Base-by-base conservation (phyloP, 202 grass and related monocot species). In the Setaria viridis region DNA sequence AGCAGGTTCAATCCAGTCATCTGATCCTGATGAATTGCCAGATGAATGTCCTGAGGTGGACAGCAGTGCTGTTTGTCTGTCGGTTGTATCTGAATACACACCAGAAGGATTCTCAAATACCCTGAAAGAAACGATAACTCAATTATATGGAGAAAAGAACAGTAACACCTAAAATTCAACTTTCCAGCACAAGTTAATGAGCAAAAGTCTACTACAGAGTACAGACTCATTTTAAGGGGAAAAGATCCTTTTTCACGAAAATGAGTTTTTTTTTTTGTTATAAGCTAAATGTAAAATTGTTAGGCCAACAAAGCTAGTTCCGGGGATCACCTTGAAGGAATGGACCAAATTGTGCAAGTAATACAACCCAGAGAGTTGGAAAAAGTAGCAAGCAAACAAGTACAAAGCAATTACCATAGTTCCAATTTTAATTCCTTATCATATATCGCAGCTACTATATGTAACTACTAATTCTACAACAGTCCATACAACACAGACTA, bases 1-100 rank as follows among this genome's bases (percentile, higher is more conserved):
- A 32, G 88, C 78, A 63, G 93, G 96, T 88, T 99, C 93, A 30
- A 92, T 91, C 96, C 96, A 95, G 84, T 95, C 96, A 72, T 94
- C 88, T 41, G 86, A 88, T 80, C 88, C 91, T 30, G 88, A 85
- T 45, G 81, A 86, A 72, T 88, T 86, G 47, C 73, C 92, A 58
- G 87, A 91, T 67, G 90, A 87, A 84, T 85, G 55, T 60, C 51
- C 78, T 77, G 74, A 85, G 19, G 66, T 82, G 25, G 65, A 85
- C 60, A 80, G 10, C 43, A 86, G 62, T 64, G 85, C 53, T 33
- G 68, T 76, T 62, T 94, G 79, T 71, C 65, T 80, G 3, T 87
- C 33, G 20, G 64, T 58, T 83, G 46, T 70, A 76, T 87, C 55
- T 73, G 87, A 45, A 71, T 81, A 66, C 65, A 43, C 21, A 62